These are phyloP conservation scores for Quillaja saponaria DNA, from an alignment of 306 rosid genomes.

Conservation along the genomic window DNA sequence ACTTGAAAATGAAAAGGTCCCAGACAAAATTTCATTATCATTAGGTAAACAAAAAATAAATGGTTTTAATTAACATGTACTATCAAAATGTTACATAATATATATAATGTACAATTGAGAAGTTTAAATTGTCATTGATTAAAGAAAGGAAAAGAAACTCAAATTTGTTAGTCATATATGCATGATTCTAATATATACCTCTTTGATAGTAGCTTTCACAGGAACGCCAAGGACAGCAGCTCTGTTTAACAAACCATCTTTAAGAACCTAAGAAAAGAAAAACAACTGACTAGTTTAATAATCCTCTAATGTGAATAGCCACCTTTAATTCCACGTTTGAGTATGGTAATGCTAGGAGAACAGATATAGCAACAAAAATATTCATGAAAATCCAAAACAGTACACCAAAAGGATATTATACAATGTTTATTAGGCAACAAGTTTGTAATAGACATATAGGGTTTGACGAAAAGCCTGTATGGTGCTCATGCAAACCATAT, in stretches of 20 bases:
- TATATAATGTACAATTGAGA: too few relatives aligned
- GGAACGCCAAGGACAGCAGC: slow-evolving; percentile 98
- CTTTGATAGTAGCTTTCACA: slow-evolving; percentile 92
- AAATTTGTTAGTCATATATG: too few relatives aligned
- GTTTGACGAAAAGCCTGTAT: background rate
- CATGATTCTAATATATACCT: slow-evolving; percentile 47
- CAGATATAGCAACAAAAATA: background rate
- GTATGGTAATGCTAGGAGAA: background rate
- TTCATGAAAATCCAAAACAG: slow-evolving; percentile 5
- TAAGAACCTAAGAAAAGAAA: slow-evolving; percentile 63
- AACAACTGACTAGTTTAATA: slow-evolving; percentile 26
- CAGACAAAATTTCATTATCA: too few relatives aligned
- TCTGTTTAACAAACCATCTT: slow-evolving; percentile 77
- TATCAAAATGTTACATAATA: too few relatives aligned
- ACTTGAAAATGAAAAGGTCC: too few relatives aligned
- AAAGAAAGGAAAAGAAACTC: background rate
- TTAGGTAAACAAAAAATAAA: too few relatives aligned
- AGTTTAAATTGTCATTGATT: too few relatives aligned
- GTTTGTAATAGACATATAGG: slow-evolving; percentile 7
- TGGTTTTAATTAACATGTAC: too few relatives aligned
- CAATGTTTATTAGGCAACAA: slow-evolving; percentile 4
- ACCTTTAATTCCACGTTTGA: background rate
- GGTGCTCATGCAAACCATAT: too few relatives aligned
- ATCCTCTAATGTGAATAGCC: slow-evolving; percentile 5
- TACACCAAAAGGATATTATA: background rate